These are phyloP conservation scores for Fomitiporia mediterranea DNA, from an alignment of 1,284 basidiomycete species.

Conservation along the genomic window DNA sequence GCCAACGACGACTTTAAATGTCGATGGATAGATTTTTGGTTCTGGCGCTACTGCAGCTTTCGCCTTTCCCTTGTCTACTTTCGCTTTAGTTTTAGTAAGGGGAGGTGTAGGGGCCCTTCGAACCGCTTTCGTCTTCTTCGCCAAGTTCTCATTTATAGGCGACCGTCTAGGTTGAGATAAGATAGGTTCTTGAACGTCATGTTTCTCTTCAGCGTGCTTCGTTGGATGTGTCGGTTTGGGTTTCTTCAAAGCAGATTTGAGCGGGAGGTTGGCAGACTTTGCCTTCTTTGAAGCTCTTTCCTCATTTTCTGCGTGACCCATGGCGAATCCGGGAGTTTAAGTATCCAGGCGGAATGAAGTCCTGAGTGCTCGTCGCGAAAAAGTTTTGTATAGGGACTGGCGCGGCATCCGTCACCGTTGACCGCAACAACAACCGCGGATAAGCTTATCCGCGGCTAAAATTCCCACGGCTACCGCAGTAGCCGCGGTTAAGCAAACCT, in stretches of 20 bases:
- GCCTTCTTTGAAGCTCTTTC: constrained; percentile 5
- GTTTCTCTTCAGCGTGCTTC: background rate
- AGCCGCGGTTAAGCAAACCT: no score
- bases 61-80: constrained; percentile 40
- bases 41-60: background rate
- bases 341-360: background rate
- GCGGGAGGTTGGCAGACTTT: constrained; percentile 1
- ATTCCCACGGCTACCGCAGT: no score
- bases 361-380: no score
- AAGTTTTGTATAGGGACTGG: no score
- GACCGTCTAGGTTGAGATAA: background rate
- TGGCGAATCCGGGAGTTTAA: background rate
- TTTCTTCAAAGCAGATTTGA: constrained; percentile 18
- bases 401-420: no score
- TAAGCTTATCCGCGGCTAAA: no score
- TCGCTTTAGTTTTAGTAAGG: constrained; percentile 1
- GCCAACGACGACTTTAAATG: constrained; percentile 85
- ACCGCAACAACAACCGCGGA: no score
- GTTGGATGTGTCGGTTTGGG: background rate
- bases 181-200: background rate
- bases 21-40: constrained; percentile 37
- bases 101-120: background rate
- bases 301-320: background rate
- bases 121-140: background rate
- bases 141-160: background rate